Evolutionary conservation across 73 alveolate genomes (phyloP).

Genomic region (Tetrahymena malaccensis): DNA sequence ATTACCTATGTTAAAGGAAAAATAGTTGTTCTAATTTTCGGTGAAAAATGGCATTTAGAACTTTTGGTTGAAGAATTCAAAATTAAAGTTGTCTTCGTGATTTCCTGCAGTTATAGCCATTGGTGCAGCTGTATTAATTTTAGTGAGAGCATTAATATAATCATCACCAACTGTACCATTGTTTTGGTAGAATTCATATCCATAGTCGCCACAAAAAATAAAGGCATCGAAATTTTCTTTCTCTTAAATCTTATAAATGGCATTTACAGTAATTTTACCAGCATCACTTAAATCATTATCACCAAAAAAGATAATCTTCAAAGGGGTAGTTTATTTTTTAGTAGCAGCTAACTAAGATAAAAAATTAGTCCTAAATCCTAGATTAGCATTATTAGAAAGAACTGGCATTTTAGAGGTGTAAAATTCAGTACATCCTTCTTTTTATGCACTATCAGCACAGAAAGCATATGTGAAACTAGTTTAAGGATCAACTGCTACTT

Average conservation of each 20-base stretch:
- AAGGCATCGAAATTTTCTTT: not conserved
- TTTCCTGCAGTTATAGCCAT: not conserved
- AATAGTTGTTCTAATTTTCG: not conserved
- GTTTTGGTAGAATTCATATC: not conserved
- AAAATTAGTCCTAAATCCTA: not conserved
- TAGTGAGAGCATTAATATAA: not conserved
- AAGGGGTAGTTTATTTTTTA: not conserved
- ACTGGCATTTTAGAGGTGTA: not conserved
- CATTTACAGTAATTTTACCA: not conserved
- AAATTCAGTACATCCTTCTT: not conserved
- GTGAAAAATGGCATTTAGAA: not conserved
- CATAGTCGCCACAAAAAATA: not conserved
- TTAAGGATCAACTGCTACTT: not conserved
- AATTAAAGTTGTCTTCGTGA: not conserved
- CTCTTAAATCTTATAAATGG: not conserved
- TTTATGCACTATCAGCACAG: not conserved
- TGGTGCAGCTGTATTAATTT: not conserved
- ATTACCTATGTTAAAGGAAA: not conserved
- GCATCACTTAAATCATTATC: not conserved
- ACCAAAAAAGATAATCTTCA: not conserved
- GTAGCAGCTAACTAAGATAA: not conserved
- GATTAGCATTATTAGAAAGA: not conserved
- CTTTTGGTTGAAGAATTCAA: not conserved
- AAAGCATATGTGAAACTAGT: not conserved
- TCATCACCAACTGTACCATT: not conserved